Evolutionary conservation across 2,329 filamentous ascomycete species (phyloP).

Genomic region (Epichloe coenophiala): DNA sequence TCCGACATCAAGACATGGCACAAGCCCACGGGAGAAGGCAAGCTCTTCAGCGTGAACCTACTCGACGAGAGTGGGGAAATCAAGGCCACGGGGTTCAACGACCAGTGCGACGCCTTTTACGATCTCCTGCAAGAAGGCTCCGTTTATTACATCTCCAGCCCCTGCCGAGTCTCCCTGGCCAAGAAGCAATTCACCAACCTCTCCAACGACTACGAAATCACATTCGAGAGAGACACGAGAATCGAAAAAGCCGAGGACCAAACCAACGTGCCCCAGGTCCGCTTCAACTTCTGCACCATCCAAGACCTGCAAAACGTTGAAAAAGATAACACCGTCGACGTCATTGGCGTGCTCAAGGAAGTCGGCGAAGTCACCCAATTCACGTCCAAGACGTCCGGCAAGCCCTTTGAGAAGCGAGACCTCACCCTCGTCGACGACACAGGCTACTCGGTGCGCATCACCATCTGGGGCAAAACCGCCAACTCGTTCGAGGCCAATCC

Average conservation of each 20-base stretch:
- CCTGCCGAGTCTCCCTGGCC: slow-evolving; percentile 72
- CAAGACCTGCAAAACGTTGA: slow-evolving; percentile 72
- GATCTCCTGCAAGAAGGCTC: slow-evolving; percentile 76
- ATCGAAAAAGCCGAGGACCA: slow-evolving; percentile 91
- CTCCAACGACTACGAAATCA: slow-evolving; percentile 90
- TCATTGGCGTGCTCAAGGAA: slow-evolving; percentile 82
- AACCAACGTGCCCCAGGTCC: slow-evolving; percentile 74
- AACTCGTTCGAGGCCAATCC: slow-evolving; percentile 60
- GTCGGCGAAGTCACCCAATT: slow-evolving; percentile 68
- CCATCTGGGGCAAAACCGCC: slow-evolving; percentile 86
- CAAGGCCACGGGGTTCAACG: slow-evolving; percentile 88
- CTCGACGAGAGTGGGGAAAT: slow-evolving; percentile 95
- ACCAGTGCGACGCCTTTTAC: slow-evolving; percentile 72
- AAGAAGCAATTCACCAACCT: slow-evolving; percentile 96
- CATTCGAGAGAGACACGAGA: slow-evolving; percentile 75
- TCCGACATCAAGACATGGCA: slow-evolving; percentile 92
- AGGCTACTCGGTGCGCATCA: slow-evolving; percentile 76
- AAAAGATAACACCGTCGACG: slow-evolving; percentile 84
- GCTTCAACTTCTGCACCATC: slow-evolving; percentile 86
- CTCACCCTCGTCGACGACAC: slow-evolving; percentile 84
- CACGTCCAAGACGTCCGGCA: slow-evolving; percentile 69
- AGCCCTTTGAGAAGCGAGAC: slow-evolving; percentile 86
- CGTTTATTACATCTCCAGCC: slow-evolving; percentile 89
- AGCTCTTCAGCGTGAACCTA: slow-evolving; percentile 90
- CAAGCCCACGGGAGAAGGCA: slow-evolving; percentile 79